These are phyloP conservation scores for Oryza rufipogon DNA, from an alignment of 176 grass and related monocot genomes.

Conservation along the genomic window DNA sequence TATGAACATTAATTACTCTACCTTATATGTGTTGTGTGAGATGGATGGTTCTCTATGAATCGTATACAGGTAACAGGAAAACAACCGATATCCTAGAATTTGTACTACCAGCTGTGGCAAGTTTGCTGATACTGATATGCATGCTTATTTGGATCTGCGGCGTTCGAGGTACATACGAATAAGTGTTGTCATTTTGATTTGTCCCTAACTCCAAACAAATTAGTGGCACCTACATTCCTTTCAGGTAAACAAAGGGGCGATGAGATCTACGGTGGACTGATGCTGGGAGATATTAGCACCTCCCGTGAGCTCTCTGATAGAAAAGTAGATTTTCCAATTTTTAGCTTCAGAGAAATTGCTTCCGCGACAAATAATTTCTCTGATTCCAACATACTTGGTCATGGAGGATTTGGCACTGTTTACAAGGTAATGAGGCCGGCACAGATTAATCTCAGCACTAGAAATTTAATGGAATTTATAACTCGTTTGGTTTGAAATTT, in stretches of 20 bases:
- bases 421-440: conserved; percentile 49
- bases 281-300: neutral
- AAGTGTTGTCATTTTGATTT: neutral
- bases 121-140: conserved; percentile 36
- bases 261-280: neutral
- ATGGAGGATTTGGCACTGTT: conserved; percentile 72
- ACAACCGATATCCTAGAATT: conserved; percentile 12
- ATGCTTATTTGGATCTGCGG: conserved; percentile 25
- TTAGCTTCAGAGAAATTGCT: conserved; percentile 44
- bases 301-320: conserved; percentile 3
- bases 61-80: conserved; percentile 30
- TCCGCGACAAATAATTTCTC: conserved; percentile 58
- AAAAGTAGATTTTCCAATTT: conserved; percentile 7
- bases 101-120: conserved; percentile 6
- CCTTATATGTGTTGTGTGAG: neutral
- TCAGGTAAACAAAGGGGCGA: conserved; percentile 28
- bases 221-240: neutral
- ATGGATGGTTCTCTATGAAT: conserved; percentile 10
- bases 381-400: conserved; percentile 48
- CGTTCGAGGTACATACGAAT: conserved; percentile 32
- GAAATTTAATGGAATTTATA: neutral
- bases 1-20: neutral
- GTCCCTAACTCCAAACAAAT: neutral
- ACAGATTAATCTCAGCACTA: neutral
- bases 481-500: neutral